Evolutionary conservation across 306 rosid genomes (phyloP).

Genomic region (Rosa chinensis): DNA sequence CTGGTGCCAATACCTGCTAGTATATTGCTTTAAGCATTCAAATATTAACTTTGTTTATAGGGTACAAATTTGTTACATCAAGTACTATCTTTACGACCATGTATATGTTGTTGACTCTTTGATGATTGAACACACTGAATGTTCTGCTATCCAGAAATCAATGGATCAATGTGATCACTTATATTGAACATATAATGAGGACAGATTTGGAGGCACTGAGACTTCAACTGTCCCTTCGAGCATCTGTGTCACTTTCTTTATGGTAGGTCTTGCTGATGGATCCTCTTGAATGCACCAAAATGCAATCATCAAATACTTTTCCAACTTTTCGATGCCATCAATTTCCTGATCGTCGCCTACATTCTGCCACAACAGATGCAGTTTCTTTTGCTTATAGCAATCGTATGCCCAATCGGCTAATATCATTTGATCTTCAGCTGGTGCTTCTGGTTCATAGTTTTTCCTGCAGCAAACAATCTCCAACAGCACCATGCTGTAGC

Average conservation of each 20-base stretch:
- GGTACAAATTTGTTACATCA: no score
- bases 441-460: constrained; percentile 2
- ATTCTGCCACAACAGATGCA: constrained; percentile 14
- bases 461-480: constrained; percentile 33
- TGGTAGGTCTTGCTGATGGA: constrained; percentile 28
- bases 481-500: constrained; percentile 25
- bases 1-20: no score
- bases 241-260: constrained; percentile 26
- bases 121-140: no score
- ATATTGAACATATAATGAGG: not conserved
- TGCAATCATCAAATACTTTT: constrained; percentile 32
- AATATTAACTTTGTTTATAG: not conserved
- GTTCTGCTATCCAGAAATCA: no score
- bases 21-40: no score
- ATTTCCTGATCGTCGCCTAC: constrained; percentile 12
- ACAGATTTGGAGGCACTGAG: constrained; percentile 26
- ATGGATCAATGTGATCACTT: not conserved
- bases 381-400: constrained; percentile 1
- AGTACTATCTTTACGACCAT: no score
- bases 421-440: not conserved
- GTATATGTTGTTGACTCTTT: no score
- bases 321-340: constrained; percentile 18
- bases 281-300: constrained; percentile 43
- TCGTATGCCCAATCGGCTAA: constrained; percentile 35
- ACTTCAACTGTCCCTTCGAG: constrained; percentile 34